Evolutionary conservation across 805 yeast genomes (phyloP), one percentile per base, ranked within the genome.

Genomic region (Starmera amethionina): DNA sequence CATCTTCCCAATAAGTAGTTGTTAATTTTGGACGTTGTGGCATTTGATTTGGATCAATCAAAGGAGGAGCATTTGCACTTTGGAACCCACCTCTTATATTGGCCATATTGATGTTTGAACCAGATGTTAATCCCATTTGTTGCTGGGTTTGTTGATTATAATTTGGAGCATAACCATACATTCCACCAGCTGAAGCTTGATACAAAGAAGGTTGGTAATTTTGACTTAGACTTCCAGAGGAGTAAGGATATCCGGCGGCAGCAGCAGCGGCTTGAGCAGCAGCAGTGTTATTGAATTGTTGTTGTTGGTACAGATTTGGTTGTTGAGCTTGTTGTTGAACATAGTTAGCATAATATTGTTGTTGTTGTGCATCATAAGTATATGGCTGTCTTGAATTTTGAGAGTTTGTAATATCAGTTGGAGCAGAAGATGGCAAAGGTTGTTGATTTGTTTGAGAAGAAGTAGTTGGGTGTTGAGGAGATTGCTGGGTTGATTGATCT

Each of bases 1-100:
- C 85, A 53, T 79, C 85, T 58, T 79, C 85, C 85, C 85, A 79
- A 78, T 77, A 77, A 11, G 83, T 78, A 19, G 85, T 79, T 36
- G 84, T 78, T 42, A 79, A 77, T 46, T 80, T 65, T 8, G 82
- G 85, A 30, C 82, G 62, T 38, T 66, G 58, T 3, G 56, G 61
- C 10, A 47, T 35, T 36, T 48, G 58, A 40, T 43, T 54, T n/a
- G 54, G 54, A 40, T 56, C 56, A 18, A 47, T 37, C 25, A 50
- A 14, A 16, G 46, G 46, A 2, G 52, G 47, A 35, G 45, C 55
- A 1, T 47, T 33, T 13, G 49, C 42, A 15, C 49, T 35, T 34
- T 43, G 51, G 16, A 40, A 28, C 1, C 48, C 48, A 9, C 45
- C 47, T 30, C 46, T 44, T 12, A 44, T 41, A 33, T 40, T 41